These are phyloP conservation scores for Rhizopus delemar DNA, from an alignment of 371 early-diverging fungal species.

Conservation along the genomic window DNA sequence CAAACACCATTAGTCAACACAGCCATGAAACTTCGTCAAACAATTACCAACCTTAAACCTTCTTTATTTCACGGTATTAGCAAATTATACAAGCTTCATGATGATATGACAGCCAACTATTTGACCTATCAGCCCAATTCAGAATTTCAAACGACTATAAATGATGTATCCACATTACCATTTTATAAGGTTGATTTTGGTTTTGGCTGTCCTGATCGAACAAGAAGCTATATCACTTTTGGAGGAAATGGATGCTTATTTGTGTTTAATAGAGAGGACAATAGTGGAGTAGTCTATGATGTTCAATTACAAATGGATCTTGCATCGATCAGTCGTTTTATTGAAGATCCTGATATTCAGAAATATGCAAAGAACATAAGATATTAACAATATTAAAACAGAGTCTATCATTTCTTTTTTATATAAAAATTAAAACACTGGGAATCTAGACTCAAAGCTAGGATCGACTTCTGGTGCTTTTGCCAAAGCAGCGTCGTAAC, in stretches of 20 bases:
- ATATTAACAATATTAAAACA: conserved; percentile 14
- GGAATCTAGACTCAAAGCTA: conserved; percentile 50
- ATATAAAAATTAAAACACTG: conserved; percentile 34
- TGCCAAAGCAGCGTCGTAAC: conserved; percentile 40
- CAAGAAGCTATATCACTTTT: conserved; percentile 42
- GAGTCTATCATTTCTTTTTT: not conserved
- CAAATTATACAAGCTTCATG: conserved; percentile 38
- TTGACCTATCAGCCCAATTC: conserved; percentile 41
- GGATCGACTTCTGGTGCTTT: conserved; percentile 55
- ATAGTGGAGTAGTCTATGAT: conserved; percentile 33
- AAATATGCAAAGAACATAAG: conserved; percentile 36
- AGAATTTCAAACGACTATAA: conserved; percentile 29
- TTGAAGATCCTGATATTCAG: conserved; percentile 37
- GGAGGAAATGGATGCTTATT: conserved; percentile 46
- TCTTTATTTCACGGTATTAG: conserved; percentile 43
- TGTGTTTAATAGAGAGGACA: conserved; percentile 36
- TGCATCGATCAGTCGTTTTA: conserved; percentile 37
- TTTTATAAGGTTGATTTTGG: conserved; percentile 44
- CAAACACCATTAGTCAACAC: conserved; percentile 21
- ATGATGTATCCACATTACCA: conserved; percentile 35
- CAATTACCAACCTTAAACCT: conserved; percentile 14
- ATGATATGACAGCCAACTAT: conserved; percentile 46
- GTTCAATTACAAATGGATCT: conserved; percentile 47
- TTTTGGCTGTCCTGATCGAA: conserved; percentile 38
- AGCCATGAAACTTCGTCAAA: conserved; percentile 29